Conservation (phyloP, 2,329 filamentous ascomycete genomes). For the Aspergillus carbonarius region DNA sequence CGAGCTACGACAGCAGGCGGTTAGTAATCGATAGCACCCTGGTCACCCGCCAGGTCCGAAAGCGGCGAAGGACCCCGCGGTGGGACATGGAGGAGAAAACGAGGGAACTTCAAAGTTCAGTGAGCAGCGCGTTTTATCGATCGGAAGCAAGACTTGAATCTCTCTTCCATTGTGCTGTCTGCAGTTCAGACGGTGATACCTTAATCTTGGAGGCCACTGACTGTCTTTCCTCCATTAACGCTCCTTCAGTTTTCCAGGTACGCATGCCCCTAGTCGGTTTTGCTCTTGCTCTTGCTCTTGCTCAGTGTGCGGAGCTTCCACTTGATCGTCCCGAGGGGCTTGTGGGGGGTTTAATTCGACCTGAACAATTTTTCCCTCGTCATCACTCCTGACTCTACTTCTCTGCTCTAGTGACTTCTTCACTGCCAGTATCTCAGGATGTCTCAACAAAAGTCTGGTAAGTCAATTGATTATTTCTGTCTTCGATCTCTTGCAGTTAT, state of each 20-base stretch:
- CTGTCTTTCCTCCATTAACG: no score
- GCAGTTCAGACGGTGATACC: not conserved
- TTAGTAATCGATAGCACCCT: constrained; percentile 7
- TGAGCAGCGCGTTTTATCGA: not conserved
- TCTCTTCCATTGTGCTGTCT: not conserved
- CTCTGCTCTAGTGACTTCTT: constrained; percentile 23
- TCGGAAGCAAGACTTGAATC: not conserved
- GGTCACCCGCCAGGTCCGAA: constrained; percentile 14
- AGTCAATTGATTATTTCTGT: constrained; percentile 7
- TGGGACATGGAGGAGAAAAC: not conserved
- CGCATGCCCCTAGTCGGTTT: not conserved
- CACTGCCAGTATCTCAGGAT: constrained; percentile 29
- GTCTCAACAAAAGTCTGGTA: constrained; percentile 45
- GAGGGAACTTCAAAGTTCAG: not conserved
- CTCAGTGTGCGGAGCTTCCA: constrained; percentile 4
- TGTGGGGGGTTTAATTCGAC: constrained; percentile 11
- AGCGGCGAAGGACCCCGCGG: constrained; percentile 17
- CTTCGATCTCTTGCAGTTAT: constrained; percentile 15
- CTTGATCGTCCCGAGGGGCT: constrained; percentile 2
- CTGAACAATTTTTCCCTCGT: constrained; percentile 9
- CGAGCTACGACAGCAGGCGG: not conserved
- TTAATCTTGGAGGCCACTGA: not conserved
- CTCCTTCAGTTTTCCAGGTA: not conserved
- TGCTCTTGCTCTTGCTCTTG: not conserved
- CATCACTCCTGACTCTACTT: constrained; percentile 7